A percentile compares a stretch with the other conserved stretches of the same genome.
Conservation (phyloP, 495 filamentous ascomycete genomes). For the Opeltia flavorubescens region DNA sequence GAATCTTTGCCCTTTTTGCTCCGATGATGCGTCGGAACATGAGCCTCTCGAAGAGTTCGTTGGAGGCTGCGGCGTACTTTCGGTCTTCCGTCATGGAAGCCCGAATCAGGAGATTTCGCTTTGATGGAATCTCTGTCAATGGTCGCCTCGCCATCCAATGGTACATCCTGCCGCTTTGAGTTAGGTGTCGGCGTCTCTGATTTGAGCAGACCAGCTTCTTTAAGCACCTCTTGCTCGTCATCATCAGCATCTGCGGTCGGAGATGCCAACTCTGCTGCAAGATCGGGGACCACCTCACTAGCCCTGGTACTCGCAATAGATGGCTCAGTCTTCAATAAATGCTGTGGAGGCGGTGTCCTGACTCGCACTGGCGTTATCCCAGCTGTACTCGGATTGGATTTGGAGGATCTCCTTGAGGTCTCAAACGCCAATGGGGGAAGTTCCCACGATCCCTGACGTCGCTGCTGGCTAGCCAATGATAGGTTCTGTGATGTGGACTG, state of each 20-base stretch:
- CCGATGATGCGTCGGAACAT: conserved; percentile 48
- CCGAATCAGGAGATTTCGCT: conserved; percentile 23
- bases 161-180: conserved; percentile 22
- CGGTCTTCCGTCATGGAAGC: conserved; percentile 31
- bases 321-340: conserved; percentile 1
- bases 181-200: conserved; percentile 25
- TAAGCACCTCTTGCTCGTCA: conserved; percentile 34
- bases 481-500: conserved; percentile 18
- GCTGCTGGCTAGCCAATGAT: conserved; percentile 30
- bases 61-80: conserved; percentile 83
- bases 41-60: conserved; percentile 76
- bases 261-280: conserved; percentile 21
- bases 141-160: conserved; percentile 23
- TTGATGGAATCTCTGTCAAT: conserved; percentile 21
- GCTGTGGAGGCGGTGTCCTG: neutral
- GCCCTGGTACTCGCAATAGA: conserved; percentile 11
- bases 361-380: neutral
- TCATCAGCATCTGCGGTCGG: conserved; percentile 28
- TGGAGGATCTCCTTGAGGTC: conserved; percentile 6
- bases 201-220: conserved; percentile 33
- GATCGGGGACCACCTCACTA: conserved; percentile 1
- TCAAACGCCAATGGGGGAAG: conserved; percentile 31
- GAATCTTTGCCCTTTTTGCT: conserved; percentile 69
- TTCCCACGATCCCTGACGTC: conserved; percentile 36
- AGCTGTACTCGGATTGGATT: conserved; percentile 6